Conservation (phyloP, 768 basidiomycete species). For the Xerocomus spinulosus region DNA sequence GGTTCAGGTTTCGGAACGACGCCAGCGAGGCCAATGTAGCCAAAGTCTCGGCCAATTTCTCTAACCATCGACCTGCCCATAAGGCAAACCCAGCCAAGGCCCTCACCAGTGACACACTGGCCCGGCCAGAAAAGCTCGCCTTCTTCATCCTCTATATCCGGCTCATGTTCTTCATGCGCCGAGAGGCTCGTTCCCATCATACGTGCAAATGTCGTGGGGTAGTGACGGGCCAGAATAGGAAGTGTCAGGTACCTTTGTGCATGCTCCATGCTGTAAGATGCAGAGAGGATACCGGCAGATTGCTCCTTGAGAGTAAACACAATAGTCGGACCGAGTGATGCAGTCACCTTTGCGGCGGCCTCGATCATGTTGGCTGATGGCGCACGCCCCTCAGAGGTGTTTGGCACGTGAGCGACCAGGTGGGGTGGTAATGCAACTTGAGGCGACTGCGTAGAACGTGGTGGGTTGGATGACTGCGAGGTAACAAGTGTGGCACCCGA, state of each 20-base stretch:
- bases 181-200: conserved; percentile 62
- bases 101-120: conserved; percentile 67
- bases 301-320: conserved; percentile 28
- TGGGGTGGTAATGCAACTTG: conserved; percentile 42
- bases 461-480: conserved; percentile 24
- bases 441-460: conserved; percentile 23
- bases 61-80: conserved; percentile 85
- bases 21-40: conserved; percentile 67
- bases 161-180: conserved; percentile 68
- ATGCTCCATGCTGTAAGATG: conserved; percentile 39
- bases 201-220: conserved; percentile 71
- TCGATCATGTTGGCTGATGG: conserved; percentile 26
- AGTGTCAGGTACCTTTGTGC: conserved; percentile 58
- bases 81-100: conserved; percentile 81
- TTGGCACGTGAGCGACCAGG: conserved; percentile 26
- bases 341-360: conserved; percentile 29
- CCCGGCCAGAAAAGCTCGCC: conserved; percentile 85
- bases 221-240: conserved; percentile 63
- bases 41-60: conserved; percentile 72
- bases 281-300: conserved; percentile 38
- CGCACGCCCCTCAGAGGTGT: conserved; percentile 27
- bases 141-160: conserved; percentile 81
- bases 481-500: conserved; percentile 21
- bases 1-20: conserved; percentile 66
- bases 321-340: conserved; percentile 26